Percentiles rank a stretch among this genome's conserved stretches.
These are phyloP conservation scores for Bathelium albidoporum DNA, from an alignment of 495 filamentous ascomycete genomes.

Conservation along the genomic window DNA sequence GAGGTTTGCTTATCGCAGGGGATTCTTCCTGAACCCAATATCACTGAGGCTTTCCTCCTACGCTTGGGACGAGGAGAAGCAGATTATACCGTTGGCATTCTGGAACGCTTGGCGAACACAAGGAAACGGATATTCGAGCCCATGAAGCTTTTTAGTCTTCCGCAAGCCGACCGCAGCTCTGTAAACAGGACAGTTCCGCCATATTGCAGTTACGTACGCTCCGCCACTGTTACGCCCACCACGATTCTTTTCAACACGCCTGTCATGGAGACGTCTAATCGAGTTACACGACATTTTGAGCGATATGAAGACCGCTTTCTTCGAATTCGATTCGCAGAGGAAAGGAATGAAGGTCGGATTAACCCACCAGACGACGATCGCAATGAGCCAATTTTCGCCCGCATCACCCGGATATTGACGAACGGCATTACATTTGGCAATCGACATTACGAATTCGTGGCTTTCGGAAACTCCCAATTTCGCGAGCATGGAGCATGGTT, in stretches of 20 bases:
- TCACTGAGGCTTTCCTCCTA: slow-evolving; percentile 53
- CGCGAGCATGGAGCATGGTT: slow-evolving; percentile 90
- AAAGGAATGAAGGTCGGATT: slow-evolving; percentile 54
- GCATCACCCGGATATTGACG: slow-evolving; percentile 57
- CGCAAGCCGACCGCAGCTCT: slow-evolving; percentile 35
- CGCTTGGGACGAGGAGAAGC: slow-evolving; percentile 44
- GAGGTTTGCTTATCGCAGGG: slow-evolving; percentile 82
- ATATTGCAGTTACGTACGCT: slow-evolving; percentile 65
- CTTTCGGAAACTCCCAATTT: slow-evolving; percentile 92
- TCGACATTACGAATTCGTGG: slow-evolving; percentile 79
- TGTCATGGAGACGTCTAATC: slow-evolving; percentile 74
- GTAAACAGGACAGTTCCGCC: slow-evolving; percentile 47
- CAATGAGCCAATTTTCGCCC: slow-evolving; percentile 63
- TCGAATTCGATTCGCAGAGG: slow-evolving; percentile 85
- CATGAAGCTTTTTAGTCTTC: slow-evolving; percentile 58
- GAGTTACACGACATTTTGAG: slow-evolving; percentile 64
- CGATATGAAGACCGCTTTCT: slow-evolving; percentile 70
- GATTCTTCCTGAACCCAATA: slow-evolving; percentile 66
- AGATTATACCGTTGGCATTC: slow-evolving; percentile 39
- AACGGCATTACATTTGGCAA: slow-evolving; percentile 76
- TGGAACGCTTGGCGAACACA: slow-evolving; percentile 53
- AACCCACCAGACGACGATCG: slow-evolving; percentile 41
- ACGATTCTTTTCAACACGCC: slow-evolving; percentile 70
- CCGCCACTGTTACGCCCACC: slow-evolving; percentile 72
- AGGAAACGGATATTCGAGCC: slow-evolving; percentile 56